These are phyloP conservation scores for Suhomyces emberorum DNA, from an alignment of 805 yeast species.

Conservation along the genomic window DNA sequence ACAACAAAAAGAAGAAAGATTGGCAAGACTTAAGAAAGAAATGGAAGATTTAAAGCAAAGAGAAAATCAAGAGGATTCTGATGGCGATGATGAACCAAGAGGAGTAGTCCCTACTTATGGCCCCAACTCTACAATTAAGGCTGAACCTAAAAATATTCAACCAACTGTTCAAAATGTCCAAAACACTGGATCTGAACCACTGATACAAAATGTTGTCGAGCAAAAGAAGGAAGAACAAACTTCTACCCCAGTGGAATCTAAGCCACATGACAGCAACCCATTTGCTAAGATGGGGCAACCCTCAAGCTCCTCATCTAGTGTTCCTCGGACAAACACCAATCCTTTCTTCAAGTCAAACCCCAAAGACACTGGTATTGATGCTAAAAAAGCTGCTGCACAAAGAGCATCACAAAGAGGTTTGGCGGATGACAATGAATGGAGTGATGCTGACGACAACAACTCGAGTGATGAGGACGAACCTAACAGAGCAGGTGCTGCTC, in stretches of 20 bases:
- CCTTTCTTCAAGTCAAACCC: constrained; percentile 58
- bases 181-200: constrained; percentile 7
- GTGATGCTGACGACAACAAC: constrained; percentile 39
- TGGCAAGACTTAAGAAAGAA: constrained; percentile 56
- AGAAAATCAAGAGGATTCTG: constrained; percentile 30
- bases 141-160: constrained; percentile 6
- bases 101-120: constrained; percentile 21
- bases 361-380: constrained; percentile 41
- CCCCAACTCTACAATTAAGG: constrained; percentile 11
- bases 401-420: constrained; percentile 67
- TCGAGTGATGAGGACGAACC: constrained; percentile 50
- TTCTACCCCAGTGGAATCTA: constrained; percentile 8
- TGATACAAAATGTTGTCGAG: constrained; percentile 2
- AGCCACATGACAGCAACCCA: constrained; percentile 46
- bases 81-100: constrained; percentile 28
- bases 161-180: constrained; percentile 1
- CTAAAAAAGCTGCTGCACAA: constrained; percentile 62
- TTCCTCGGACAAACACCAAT: constrained; percentile 30
- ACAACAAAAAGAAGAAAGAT: constrained; percentile 56
- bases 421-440: constrained; percentile 44
- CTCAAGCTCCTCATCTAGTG: constrained; percentile 9
- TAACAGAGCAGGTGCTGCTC: constrained; percentile 52
- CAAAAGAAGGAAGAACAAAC: constrained; percentile 5
- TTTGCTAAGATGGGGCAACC: constrained; percentile 37
- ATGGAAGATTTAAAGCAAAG: constrained; percentile 50